phyloP scores from a whole-genome alignment of 2,329 filamentous ascomycete species.

The Aureobasidium melanogenum region DNA sequence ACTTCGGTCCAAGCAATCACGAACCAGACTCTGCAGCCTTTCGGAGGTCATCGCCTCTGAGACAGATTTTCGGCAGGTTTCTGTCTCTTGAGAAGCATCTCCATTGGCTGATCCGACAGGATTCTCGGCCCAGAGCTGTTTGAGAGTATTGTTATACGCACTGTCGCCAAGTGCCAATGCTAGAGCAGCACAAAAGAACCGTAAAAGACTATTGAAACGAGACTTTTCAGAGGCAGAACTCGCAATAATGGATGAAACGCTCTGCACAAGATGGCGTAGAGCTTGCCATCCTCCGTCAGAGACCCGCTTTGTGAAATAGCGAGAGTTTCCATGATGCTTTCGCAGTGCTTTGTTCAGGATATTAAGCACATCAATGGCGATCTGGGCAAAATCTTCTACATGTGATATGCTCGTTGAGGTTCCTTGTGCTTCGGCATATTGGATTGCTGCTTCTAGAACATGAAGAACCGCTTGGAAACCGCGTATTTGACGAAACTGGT shows the following conservation, averaged over 20 bases:
- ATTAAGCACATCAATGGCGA: constrained; percentile 44
- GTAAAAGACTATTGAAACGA: background rate
- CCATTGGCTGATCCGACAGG: background rate
- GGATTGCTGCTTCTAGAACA: constrained; percentile 44
- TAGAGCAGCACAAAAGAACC: constrained; percentile 52
- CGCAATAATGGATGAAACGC: background rate
- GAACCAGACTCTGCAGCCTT: background rate
- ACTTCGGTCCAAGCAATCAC: background rate
- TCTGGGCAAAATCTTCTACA: background rate
- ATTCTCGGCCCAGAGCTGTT: background rate
- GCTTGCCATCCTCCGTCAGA: constrained; percentile 70
- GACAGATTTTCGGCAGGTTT: background rate
- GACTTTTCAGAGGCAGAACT: background rate
- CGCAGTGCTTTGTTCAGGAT: constrained; percentile 68
- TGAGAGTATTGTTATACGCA: background rate
- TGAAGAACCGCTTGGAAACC: constrained; percentile 70
- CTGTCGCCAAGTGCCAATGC: constrained; percentile 71
- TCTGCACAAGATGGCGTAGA: constrained; percentile 57
- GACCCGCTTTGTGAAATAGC: constrained; percentile 73
- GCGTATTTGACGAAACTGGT: constrained; percentile 71
- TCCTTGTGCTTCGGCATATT: background rate
- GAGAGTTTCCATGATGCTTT: constrained; percentile 74
- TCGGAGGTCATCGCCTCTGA: background rate
- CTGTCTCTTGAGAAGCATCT: background rate
- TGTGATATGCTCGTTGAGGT: background rate